Base-by-base conservation (phyloP, 179 eudicot genomes). In the Dionaea muscipula region DNA sequence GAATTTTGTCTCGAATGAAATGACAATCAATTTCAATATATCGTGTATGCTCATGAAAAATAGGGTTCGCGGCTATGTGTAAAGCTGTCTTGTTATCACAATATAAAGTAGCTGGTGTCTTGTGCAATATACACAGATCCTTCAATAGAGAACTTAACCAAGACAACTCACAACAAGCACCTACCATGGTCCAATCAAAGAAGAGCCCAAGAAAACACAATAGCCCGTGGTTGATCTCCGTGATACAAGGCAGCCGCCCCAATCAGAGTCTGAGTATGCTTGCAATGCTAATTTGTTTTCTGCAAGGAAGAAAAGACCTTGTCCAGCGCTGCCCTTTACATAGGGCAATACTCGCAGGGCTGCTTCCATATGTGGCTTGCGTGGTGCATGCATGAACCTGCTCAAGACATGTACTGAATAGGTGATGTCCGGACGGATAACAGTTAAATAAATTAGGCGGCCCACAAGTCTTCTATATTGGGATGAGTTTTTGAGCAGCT, bases 21-120 rank as follows among this genome's bases (percentile, higher is more conserved):
- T 52, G 40, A 17, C 20, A 3, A 3, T 52, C 56, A 8, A 52
- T 17, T n/a, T 52, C 56, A 17, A 52, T 52, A 22, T 52, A 39
- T 17, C 16, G 26, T 20, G 40, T 33, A 15, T 39, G 23, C 21
- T 27, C 38, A 0, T 52, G 56, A 1, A 52, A 33, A 31, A 52
- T 13, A 3, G 39, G 56, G 17, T 27, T 28, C 5, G 56, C 21
- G 10, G 56, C 56, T 26, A 52, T 27, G 18, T 52, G 21, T 5
- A 28, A 33, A 4, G 56, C 39, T 1, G 10, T 39, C 10, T 27
- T 9, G 4, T 26, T 52, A 11, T 52, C 56, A 31, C 56, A 52
- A 10, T 16, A 13, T 2, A 26, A 22, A 1, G 4, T 16, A 13
- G 18, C 21, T 2, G 56, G 22, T 9, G 2, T 16, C 2, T 38